Base-by-base conservation (phyloP, 768 basidiomycete species). In the Kwoniella bestiolae region DNA sequence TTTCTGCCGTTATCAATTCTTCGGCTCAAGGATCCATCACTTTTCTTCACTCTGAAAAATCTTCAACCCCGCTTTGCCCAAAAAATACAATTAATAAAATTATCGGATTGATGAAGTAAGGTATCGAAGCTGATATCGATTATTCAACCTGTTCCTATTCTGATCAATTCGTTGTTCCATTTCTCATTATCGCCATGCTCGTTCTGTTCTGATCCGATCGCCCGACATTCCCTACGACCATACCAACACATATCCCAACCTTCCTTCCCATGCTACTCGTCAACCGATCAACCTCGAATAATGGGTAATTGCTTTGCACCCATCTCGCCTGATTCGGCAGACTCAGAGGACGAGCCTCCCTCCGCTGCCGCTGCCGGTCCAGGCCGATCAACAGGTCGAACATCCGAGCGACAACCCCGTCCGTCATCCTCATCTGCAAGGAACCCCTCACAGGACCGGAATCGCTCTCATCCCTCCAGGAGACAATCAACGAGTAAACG, bases 221-320 rank as follows among this genome's bases (percentile, higher is more conserved):
- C n/a, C n/a, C 38, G 38, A 41, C 18, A 41, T 41, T 41, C 38
- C 18, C 18, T 3, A 41, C 12, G n/a, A 47, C n/a, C 46, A 11
- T 21, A 23, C 5, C 8, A n/a, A 3, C 18, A 18, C 23, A 25
- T 47, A 21, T n/a, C 46, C 8, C 18, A 41, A 8, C 8, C 38
- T 41, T 41, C 8, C 38, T 41, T 41, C 18, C 18, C 38, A 41
- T 41, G 8, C 55, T 3, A 56, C 51, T 28, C 14, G 8, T 29
- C 57, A 47, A 34, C 14, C 31, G 0, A n/a, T 34, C 52, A 5
- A 34, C n/a, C 7, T 3, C 11, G 6, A 52, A 53, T 45, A 35
- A 63, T 63, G 61, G 61, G 61, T 28, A 63, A 63, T 55, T 63
- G 61, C 32, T 45, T 63, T n/a, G 52, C 61, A 9, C 52, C 61